Evolutionary conservation across 108 stramenopile genomes (phyloP), one percentile per base, ranked within the genome.

Genomic region (Phaeodactylum tricornutum): DNA sequence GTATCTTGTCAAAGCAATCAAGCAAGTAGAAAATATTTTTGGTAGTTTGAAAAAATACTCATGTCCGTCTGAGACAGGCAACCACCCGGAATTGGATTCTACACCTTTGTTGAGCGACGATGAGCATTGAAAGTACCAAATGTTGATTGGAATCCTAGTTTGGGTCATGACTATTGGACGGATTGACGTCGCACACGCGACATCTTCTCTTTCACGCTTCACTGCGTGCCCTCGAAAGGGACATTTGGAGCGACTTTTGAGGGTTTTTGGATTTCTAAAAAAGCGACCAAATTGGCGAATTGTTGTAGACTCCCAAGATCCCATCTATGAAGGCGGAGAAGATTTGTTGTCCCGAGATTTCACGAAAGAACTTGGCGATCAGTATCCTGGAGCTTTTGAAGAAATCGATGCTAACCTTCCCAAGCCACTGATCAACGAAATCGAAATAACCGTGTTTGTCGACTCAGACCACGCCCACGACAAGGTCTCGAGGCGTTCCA

Each of bases 101-200:
- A 45, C 57, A 6, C 20, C 36, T 15, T 38, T 41, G 22, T 27
- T 69, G 28, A 43, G 35, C n/a, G 28, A 35, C 15, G 59, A 66
- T 1, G 12, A 43, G 7, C 15, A 20, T 6, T 39, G 47, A 37
- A 48, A 50, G 11, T 71, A 50, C 26, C 64, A 64, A 26, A 49
- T 49, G 15, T 28, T 64, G 33, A 71, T 71, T 41, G 70, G 64
- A 5, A 29, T 55, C 17, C 38, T 66, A 2, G 28, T 40, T 2
- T 71, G 70, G 70, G 50, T 61, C 8, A 44, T 61, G 17, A 57
- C 57, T 9, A 46, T 73, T 9, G 72, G 72, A 15, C 52, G 65
- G 23, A 38, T 60, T 41, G 74, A 75, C 55, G 47, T 75, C n/a
- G 30, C 35, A 26, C 19, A 32, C 28, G 63, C 59, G 21, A 59